Percentiles rank a stretch among this genome's conserved stretches.
phyloP scores from a whole-genome alignment of 2,329 filamentous ascomycete species.

The Colletotrichum incanum region DNA sequence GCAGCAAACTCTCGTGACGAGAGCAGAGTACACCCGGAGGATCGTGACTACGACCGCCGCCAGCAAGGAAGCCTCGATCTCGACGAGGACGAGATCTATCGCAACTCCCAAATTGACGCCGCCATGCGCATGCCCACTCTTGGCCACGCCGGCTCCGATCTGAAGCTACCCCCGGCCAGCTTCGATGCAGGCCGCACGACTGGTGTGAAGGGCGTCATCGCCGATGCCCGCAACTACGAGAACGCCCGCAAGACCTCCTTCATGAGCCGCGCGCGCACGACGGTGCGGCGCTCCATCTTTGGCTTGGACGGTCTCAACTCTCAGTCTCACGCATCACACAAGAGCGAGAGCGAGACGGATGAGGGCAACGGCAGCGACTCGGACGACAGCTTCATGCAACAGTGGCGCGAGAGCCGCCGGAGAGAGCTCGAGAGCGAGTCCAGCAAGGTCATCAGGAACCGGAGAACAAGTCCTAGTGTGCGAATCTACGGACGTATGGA shows the following conservation, averaged over 20 bases:
- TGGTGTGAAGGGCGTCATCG: slow-evolving; percentile 89
- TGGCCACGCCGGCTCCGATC: slow-evolving; percentile 60
- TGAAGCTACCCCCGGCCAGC: slow-evolving; percentile 74
- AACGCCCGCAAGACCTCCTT: slow-evolving; percentile 73
- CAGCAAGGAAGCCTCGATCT: slow-evolving; percentile 60
- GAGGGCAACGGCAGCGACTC: slow-evolving; percentile 63
- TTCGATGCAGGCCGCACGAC: slow-evolving; percentile 81
- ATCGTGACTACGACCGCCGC: slow-evolving; percentile 62
- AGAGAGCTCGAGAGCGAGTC: slow-evolving; percentile 80
- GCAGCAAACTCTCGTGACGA: slow-evolving; percentile 66
- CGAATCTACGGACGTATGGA: slow-evolving; percentile 85
- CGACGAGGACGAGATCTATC: slow-evolving; percentile 69
- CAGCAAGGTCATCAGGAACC: slow-evolving; percentile 69
- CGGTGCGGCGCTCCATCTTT: slow-evolving; percentile 68
- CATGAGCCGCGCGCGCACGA: slow-evolving; percentile 66
- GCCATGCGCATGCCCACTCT: slow-evolving; percentile 76
- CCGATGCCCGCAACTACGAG: slow-evolving; percentile 85
- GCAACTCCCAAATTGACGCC: slow-evolving; percentile 71
- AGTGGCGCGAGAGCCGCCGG: slow-evolving; percentile 87
- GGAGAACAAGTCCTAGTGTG: slow-evolving; percentile 83
- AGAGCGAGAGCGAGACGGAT: slow-evolving; percentile 65
- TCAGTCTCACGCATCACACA: slow-evolving; percentile 48
- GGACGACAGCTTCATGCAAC: slow-evolving; percentile 85
- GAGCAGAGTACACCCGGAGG: slow-evolving; percentile 71
- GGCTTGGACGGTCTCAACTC: slow-evolving; percentile 56